Evolutionary conservation across 805 yeast genomes (phyloP).

Genomic region (Nakazawaea sp.): DNA sequence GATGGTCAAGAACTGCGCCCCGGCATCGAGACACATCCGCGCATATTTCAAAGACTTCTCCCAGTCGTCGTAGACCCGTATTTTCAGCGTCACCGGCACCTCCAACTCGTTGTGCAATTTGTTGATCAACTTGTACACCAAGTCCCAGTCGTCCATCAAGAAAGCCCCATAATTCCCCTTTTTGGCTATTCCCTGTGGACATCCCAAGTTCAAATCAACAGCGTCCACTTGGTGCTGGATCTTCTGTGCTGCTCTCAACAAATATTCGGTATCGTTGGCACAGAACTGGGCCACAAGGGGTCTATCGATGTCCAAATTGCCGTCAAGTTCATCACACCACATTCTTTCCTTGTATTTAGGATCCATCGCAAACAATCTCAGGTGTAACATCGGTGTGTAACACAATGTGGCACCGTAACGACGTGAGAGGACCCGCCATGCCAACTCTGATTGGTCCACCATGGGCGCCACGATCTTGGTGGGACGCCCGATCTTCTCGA

Average conservation of each 20-base stretch:
- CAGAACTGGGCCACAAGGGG: conserved; percentile 94
- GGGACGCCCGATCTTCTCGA: conserved; percentile 65
- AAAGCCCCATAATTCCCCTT: conserved; percentile 96
- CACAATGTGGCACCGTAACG: conserved; percentile 89
- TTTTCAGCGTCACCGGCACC: conserved; percentile 92
- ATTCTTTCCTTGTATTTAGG: conserved; percentile 73
- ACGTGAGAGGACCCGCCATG: conserved; percentile 87
- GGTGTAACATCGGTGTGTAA: conserved; percentile 97
- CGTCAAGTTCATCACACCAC: conserved; percentile 67
- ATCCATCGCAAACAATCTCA: conserved; percentile 79
- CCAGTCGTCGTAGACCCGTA: conserved; percentile 80
- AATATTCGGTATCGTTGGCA: conserved; percentile 87
- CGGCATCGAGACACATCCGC: conserved; percentile 79
- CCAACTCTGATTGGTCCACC: conserved; percentile 96
- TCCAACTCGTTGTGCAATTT: conserved; percentile 68
- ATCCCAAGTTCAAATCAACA: conserved; percentile 90
- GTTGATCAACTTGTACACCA: conserved; percentile 64
- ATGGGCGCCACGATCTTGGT: conserved; percentile 91
- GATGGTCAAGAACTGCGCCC: conserved; percentile 91
- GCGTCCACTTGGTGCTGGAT: conserved; percentile 90
- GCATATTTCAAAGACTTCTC: conserved; percentile 85
- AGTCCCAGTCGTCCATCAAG: conserved; percentile 94
- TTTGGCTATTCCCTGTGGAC: conserved; percentile 96
- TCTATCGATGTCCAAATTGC: conserved; percentile 60
- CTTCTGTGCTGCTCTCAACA: conserved; percentile 71